These are phyloP conservation scores for Avena eriantha DNA, from an alignment of 176 grass and related monocot species.

Conservation along the genomic window DNA sequence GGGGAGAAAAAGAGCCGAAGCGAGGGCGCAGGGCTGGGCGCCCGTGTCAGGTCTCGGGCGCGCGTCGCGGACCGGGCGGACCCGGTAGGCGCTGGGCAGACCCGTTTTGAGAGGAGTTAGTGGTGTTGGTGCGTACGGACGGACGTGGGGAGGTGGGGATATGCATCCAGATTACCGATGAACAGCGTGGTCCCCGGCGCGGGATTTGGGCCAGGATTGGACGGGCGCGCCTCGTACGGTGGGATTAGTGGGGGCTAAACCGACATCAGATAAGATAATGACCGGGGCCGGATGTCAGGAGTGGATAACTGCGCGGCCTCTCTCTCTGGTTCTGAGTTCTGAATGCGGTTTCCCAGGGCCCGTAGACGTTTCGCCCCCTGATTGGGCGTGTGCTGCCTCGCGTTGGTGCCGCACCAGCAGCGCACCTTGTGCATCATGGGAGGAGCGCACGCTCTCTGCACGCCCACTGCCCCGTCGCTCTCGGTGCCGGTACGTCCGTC, in stretches of 20 bases:
- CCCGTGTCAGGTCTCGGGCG: constrained; percentile 42
- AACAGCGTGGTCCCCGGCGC: neutral
- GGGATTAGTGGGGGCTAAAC: constrained; percentile 28
- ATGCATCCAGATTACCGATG: neutral
- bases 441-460: neutral
- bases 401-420: neutral
- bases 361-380: constrained; percentile 39
- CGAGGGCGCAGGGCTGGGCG: neutral
- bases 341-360: neutral
- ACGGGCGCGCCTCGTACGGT: neutral
- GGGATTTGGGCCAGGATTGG: neutral
- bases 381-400: constrained; percentile 30
- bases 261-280: neutral
- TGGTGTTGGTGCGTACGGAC: neutral
- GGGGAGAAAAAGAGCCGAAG: constrained; percentile 37
- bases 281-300: constrained; percentile 11
- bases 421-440: constrained; percentile 19
- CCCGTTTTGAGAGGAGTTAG: neutral
- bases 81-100: neutral
- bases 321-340: neutral
- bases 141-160: neutral
- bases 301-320: constrained; percentile 28
- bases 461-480: neutral
- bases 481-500: neutral
- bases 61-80: neutral